Evolutionary conservation across 306 rosid genomes (phyloP), one percentile per base, ranked within the genome.

Genomic region (Styphnolobium japonicum): DNA sequence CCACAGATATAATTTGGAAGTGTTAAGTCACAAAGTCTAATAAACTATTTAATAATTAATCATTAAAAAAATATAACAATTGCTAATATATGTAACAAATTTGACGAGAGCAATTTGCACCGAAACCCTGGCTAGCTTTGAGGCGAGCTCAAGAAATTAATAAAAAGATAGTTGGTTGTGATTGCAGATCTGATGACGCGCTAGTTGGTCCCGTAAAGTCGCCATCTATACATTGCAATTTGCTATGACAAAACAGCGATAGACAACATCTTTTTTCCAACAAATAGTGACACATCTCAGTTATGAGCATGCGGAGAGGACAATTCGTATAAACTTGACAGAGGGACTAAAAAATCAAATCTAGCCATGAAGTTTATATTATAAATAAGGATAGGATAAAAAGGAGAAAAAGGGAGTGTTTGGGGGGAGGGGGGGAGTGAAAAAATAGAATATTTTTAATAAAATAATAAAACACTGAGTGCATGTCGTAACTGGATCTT

Each of bases 151-250:
- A 27, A 46, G 36, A 36, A 73, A 27, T 39, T 51, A 33, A 3
- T 40, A 33, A 21, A 43, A 43, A 60, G n/a, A 64, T 23, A 4
- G 63, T 53, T 33, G 45, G 73, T 62, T 51, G 75, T 36, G 29
- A 68, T 75, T 64, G 43, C 23, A 64, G 76, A 70, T 63, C 57
- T 63, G 69, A 49, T 71, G 53, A 43, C 67, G 12, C 11, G n/a
- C 57, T 12, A 15, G 51, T 22, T 49, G 71, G 72, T 31, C 61
- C 67, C 46, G 68, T 46, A 12, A 22, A n/a, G 86, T 86, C 83
- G 16, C 77, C 43, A 14, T 75, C 85, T 43, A 40, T 34, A 11
- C 61, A n/a, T 67, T 48, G 75, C 80, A 80, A 76, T 75, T 79
- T 31, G 74, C 69, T 16, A 56, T 55, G 56, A 76, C 43, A 74